Conservation (phyloP, 1,284 basidiomycete genomes). For the Marasmius fiardii region DNA sequence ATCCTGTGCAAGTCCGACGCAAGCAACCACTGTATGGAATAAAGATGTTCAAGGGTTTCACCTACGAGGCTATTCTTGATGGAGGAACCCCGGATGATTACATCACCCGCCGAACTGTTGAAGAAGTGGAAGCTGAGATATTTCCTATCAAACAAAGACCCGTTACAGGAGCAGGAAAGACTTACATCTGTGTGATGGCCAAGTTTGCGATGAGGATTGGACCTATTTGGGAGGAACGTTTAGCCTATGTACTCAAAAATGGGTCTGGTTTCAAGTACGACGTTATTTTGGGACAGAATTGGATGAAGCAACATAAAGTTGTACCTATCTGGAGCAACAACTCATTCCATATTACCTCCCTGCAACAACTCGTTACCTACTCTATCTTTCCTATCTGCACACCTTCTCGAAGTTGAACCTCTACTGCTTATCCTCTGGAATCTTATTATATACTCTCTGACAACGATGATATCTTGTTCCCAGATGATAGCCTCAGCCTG, state of each 20-base stretch:
- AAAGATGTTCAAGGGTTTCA: background rate
- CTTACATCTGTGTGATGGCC: background rate
- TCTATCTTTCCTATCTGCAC: background rate
- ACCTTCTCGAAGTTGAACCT: background rate
- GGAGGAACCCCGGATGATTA: slow-evolving; percentile 6
- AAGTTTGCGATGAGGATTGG: background rate
- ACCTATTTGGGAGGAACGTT: background rate
- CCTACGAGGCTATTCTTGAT: background rate
- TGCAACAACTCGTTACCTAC: background rate
- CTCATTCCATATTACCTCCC: background rate
- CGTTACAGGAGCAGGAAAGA: background rate
- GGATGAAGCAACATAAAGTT: background rate
- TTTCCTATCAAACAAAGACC: background rate
- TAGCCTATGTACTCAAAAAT: background rate
- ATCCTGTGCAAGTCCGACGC: background rate
- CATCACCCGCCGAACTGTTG: background rate
- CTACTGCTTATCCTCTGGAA: background rate
- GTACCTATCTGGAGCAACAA: background rate
- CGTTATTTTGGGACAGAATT: background rate
- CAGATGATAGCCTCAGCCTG: too few species aligned
- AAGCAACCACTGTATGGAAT: background rate
- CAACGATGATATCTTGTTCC: background rate
- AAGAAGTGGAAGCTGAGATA: background rate
- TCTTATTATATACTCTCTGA: background rate
- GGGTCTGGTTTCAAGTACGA: background rate